Evolutionary conservation across 2,329 filamentous ascomycete species (phyloP).

Genomic region (Colletotrichum orbiculare): DNA sequence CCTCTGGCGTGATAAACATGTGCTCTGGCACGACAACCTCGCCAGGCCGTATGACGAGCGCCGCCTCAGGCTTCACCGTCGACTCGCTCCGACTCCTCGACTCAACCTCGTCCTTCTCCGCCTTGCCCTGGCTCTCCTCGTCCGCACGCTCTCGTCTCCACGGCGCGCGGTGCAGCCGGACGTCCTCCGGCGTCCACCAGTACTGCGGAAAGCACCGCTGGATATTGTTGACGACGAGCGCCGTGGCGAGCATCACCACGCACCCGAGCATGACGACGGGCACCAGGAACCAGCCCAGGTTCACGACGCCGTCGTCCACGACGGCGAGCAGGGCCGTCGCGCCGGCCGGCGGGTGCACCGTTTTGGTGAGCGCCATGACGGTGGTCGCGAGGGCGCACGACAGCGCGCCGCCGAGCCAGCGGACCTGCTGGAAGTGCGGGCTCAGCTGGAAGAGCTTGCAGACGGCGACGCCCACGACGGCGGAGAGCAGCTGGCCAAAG

Average conservation of each 20-base stretch:
- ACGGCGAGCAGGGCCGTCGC: conserved; percentile 79
- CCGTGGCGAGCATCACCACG: conserved; percentile 69
- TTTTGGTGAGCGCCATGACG: conserved; percentile 77
- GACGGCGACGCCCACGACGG: conserved; percentile 69
- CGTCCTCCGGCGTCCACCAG: conserved; percentile 71
- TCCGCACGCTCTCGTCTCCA: conserved; percentile 18
- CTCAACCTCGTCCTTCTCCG: conserved; percentile 3
- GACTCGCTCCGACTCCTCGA: conserved; percentile 18
- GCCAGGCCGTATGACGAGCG: conserved; percentile 50
- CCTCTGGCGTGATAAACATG: conserved; percentile 51
- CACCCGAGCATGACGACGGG: conserved; percentile 71
- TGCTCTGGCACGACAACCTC: conserved; percentile 48
- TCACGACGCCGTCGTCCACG: conserved; percentile 62
- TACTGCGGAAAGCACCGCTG: conserved; percentile 74
- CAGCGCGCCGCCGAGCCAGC: conserved; percentile 73
- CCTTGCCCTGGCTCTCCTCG: conserved; percentile 9
- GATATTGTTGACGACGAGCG: conserved; percentile 76
- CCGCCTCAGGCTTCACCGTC: conserved; percentile 33
- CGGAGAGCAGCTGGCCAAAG: conserved; percentile 73
- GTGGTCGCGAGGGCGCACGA: conserved; percentile 72
- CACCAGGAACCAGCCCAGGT: conserved; percentile 76
- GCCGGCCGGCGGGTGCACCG: conserved; percentile 79
- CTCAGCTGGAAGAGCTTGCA: conserved; percentile 72
- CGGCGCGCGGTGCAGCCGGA: conserved; percentile 8
- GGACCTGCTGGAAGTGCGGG: conserved; percentile 59